Evolutionary conservation across 1,284 basidiomycete genomes (phyloP), one percentile per base, ranked within the genome.

Genomic region (Nidula niveotomentosa): DNA sequence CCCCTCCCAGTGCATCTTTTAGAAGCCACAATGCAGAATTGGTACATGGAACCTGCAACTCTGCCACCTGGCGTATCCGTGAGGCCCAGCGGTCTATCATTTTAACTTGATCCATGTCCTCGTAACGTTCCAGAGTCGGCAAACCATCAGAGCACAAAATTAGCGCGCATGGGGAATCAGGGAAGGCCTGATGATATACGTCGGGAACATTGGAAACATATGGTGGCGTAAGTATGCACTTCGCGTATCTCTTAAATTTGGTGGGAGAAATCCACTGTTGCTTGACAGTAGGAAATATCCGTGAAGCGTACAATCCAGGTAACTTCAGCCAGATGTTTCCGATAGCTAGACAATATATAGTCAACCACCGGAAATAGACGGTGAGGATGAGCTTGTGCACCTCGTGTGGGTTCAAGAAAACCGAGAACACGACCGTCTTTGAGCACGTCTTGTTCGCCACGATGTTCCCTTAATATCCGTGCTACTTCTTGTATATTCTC

Each of bases 311-410:
- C 12, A 71, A 49, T 6, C 72, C 70, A 12, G 84, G 79, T 33
- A 86, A 64, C 62, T 85, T 85, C 51, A 85, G 68, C 76, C 78
- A 83, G 9, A 70, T 75, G 63, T 85, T 84, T 13, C 83, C 83
- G 45, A 86, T 63, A 15, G 81, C 84, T 85, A 56, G 55, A 56
- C 23, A 23, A 23, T 33, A 41, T 41, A 48, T 3, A 47, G 44
- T 41, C 51, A 56, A 52, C 49, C 44, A 50, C 52, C 58, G 60
- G 37, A 41, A 41, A 2, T 5, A 41, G 12, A 41, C 15, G 15
- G 3, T 41, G 12, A 15, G 10, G 10, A 41, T 15, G 15, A 2
- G 37, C 23, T 23, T 23, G 37, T 71, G 58, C 61, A 85, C 84
- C 83, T 69, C 84, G 73, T 18, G 84, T 85, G 43, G 82, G 83